These are phyloP conservation scores for Filosporella fistucella DNA, from an alignment of 495 filamentous ascomycete species.

Conservation along the genomic window DNA sequence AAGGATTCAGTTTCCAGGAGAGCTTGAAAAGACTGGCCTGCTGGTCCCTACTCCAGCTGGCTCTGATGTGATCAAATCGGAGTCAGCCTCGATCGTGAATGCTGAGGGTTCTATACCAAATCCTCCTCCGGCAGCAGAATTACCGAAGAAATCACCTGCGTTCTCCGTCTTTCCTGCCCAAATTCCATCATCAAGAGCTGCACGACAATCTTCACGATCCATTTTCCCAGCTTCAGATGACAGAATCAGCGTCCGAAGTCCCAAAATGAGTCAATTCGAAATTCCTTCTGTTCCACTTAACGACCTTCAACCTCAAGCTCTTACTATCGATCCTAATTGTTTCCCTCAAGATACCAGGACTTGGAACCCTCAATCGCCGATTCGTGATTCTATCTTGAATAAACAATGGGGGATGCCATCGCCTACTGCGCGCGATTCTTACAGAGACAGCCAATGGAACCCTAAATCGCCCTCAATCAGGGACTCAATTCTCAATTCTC, in stretches of 20 bases:
- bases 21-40: constrained; percentile 1
- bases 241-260: background rate
- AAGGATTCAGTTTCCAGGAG: constrained; percentile 9
- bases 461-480: background rate
- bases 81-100: constrained; percentile 9
- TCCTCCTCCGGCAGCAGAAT: background rate
- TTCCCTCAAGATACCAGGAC: constrained; percentile 11
- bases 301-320: constrained; percentile 1
- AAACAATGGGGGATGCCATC: constrained; percentile 12
- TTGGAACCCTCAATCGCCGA: constrained; percentile 2
- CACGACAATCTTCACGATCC: constrained; percentile 5
- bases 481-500: background rate
- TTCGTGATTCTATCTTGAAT: constrained; percentile 11
- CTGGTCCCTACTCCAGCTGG: background rate
- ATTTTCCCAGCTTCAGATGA: constrained; percentile 8
- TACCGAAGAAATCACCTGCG: background rate
- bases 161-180: background rate
- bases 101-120: constrained; percentile 5
- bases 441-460: background rate
- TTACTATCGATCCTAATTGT: background rate
- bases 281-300: constrained; percentile 4
- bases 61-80: constrained; percentile 5
- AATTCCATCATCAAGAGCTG: constrained; percentile 1
- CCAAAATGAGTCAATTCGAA: background rate
- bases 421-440: background rate